Evolutionary conservation across 495 filamentous ascomycete genomes (phyloP).

Genomic region (Beverwykella pulmonaria): DNA sequence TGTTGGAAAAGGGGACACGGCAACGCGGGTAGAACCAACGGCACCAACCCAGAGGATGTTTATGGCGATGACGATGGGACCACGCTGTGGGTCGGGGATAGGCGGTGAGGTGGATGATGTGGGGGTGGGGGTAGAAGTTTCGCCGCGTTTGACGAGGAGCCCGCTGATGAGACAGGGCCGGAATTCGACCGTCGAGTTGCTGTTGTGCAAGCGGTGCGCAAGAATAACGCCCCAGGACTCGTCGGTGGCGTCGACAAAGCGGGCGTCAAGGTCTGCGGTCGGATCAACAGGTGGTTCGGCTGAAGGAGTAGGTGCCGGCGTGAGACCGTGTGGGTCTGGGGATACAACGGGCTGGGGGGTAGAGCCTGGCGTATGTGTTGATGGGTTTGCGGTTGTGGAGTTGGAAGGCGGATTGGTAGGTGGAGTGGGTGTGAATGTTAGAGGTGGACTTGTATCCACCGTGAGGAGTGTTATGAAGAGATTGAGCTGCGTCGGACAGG

Average conservation of each 20-base stretch:
- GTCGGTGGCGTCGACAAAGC: constrained; percentile 75
- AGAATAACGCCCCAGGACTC: constrained; percentile 80
- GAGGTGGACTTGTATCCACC: constrained; percentile 65
- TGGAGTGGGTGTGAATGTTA: constrained; percentile 63
- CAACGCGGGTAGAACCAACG: constrained; percentile 23
- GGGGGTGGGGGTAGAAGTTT: constrained; percentile 38
- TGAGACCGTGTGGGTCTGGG: constrained; percentile 52
- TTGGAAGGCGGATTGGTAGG: constrained; percentile 35
- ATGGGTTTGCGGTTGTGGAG: background rate
- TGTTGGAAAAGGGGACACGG: constrained; percentile 19
- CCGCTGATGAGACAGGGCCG: constrained; percentile 69
- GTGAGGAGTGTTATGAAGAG: constrained; percentile 63
- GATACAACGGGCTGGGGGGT: constrained; percentile 46
- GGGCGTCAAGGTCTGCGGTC: constrained; percentile 65
- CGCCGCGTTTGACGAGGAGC: constrained; percentile 73
- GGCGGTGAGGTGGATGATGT: background rate
- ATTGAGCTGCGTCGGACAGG: constrained; percentile 36
- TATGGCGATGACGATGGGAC: constrained; percentile 33
- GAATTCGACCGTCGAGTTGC: constrained; percentile 63
- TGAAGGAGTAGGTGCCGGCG: constrained; percentile 36
- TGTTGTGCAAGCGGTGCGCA: constrained; percentile 70
- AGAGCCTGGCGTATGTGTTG: constrained; percentile 28
- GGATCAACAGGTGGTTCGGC: constrained; percentile 35
- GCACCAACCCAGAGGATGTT: constrained; percentile 55
- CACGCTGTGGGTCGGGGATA: constrained; percentile 16